Evolutionary conservation across 768 basidiomycete genomes (phyloP).

Genomic region (Serendipita sp.): DNA sequence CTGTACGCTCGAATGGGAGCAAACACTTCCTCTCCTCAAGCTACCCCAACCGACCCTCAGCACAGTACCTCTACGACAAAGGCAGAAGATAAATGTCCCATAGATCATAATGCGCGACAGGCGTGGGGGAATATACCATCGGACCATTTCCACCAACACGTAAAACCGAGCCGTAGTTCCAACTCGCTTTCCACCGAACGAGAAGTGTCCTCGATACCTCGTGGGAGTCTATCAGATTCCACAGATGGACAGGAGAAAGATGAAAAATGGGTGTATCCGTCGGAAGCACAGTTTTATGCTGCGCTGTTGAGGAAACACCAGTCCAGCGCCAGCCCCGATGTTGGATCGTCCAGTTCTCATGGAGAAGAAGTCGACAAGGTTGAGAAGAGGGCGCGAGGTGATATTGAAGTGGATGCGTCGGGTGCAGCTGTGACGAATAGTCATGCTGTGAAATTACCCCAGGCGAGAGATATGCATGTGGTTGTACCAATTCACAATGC

Average conservation of each 20-base stretch:
- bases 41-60: neutral
- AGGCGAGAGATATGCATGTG: conserved; percentile 78
- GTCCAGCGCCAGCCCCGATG: conserved; percentile 15
- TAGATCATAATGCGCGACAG: conserved; percentile 23
- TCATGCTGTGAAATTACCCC: conserved; percentile 30
- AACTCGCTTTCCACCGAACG: conserved; percentile 49
- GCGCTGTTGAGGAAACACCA: conserved; percentile 94
- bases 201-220: conserved; percentile 79
- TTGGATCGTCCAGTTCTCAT: conserved; percentile 2
- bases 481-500: conserved; percentile 98
- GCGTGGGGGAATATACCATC: neutral
- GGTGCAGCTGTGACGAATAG: conserved; percentile 2
- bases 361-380: neutral
- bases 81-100: conserved; percentile 29
- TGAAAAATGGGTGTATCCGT: conserved; percentile 92
- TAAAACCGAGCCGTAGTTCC: neutral
- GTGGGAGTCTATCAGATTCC: conserved; percentile 17
- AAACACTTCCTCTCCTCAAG: neutral
- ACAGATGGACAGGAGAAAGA: conserved; percentile 20
- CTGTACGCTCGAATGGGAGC: no score
- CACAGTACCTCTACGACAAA: neutral
- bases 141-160: neutral
- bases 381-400: conserved; percentile 4
- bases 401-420: conserved; percentile 4
- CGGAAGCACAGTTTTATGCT: conserved; percentile 95